Percentiles rank a stretch among this genome's conserved stretches.
These are phyloP conservation scores for Phytophthora capsici DNA, from an alignment of 352 stramenopile species.

Conservation along the genomic window DNA sequence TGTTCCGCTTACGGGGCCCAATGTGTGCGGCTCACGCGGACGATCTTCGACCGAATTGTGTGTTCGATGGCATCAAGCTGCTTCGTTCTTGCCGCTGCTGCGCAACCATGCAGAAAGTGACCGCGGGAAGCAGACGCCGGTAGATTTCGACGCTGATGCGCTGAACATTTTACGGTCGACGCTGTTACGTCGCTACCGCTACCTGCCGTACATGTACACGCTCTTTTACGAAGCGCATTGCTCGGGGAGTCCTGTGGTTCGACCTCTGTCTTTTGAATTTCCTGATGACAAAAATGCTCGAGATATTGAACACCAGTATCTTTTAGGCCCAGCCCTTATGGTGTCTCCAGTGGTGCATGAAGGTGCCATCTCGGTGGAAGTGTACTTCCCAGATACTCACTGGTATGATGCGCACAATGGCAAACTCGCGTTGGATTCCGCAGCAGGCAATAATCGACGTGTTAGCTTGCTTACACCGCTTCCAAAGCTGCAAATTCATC, in stretches of 20 bases:
- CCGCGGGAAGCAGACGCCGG: constrained; percentile 50
- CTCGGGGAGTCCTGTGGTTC: constrained; percentile 53
- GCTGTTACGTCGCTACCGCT: constrained; percentile 67
- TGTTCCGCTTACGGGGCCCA: constrained; percentile 70
- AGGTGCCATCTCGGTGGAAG: constrained; percentile 55
- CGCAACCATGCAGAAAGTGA: constrained; percentile 69
- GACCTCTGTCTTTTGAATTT: constrained; percentile 73
- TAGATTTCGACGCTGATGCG: constrained; percentile 71
- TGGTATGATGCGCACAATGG: constrained; percentile 78
- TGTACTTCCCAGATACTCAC: constrained; percentile 72
- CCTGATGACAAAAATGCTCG: constrained; percentile 45
- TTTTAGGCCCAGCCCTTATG: constrained; percentile 77
- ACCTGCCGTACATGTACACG: constrained; percentile 90
- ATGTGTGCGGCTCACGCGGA: constrained; percentile 63
- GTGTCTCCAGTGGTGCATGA: constrained; percentile 79
- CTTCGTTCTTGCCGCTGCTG: constrained; percentile 80
- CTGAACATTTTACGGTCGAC: constrained; percentile 70
- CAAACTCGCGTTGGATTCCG: constrained; percentile 31
- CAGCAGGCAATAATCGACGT: constrained; percentile 19
- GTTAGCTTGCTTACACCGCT: constrained; percentile 62
- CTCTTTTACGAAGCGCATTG: constrained; percentile 69
- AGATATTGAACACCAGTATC: constrained; percentile 71
- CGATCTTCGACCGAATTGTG: constrained; percentile 71
- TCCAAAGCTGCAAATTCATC: constrained; percentile 61
- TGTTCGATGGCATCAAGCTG: constrained; percentile 85